Percentiles rank a stretch among this genome's conserved stretches.
phyloP scores from a whole-genome alignment of 2,329 filamentous ascomycete species.

The Orbilia oligospora region DNA sequence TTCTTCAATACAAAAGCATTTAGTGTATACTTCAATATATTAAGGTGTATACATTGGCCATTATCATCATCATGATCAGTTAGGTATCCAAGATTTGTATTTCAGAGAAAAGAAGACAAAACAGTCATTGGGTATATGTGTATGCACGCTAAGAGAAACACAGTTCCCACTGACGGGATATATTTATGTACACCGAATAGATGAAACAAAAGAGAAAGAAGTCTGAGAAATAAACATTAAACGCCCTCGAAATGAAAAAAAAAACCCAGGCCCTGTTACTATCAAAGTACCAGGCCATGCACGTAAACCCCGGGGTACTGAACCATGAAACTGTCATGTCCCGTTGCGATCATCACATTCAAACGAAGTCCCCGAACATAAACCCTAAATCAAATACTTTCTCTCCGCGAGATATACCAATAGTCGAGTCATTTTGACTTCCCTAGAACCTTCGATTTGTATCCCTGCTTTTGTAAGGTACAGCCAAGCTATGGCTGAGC shows the following conservation, averaged over 20 bases:
- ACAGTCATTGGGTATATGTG: conserved; percentile 43
- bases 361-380: background rate
- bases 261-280: conserved; percentile 14
- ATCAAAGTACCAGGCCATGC: conserved; percentile 36
- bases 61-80: no score
- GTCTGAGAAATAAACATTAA: conserved; percentile 8
- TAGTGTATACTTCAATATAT: background rate
- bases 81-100: conserved; percentile 20
- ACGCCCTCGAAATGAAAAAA: conserved; percentile 35
- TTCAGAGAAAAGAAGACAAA: background rate
- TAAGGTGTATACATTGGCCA: no score
- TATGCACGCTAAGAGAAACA: conserved; percentile 7
- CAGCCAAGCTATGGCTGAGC: conserved; percentile 56
- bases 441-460: conserved; percentile 7
- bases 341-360: conserved; percentile 2
- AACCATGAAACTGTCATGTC: conserved; percentile 1
- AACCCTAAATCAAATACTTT: background rate
- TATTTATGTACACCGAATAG: conserved; percentile 46
- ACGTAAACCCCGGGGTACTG: conserved; percentile 3
- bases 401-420: background rate
- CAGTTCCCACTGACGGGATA: conserved; percentile 1
- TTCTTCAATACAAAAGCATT: background rate
- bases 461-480: conserved; percentile 40
- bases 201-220: conserved; percentile 13
- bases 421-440: background rate